These are phyloP conservation scores for Arthrobotrys sphaeroides DNA, from an alignment of 2,329 filamentous ascomycete species.

Conservation along the genomic window DNA sequence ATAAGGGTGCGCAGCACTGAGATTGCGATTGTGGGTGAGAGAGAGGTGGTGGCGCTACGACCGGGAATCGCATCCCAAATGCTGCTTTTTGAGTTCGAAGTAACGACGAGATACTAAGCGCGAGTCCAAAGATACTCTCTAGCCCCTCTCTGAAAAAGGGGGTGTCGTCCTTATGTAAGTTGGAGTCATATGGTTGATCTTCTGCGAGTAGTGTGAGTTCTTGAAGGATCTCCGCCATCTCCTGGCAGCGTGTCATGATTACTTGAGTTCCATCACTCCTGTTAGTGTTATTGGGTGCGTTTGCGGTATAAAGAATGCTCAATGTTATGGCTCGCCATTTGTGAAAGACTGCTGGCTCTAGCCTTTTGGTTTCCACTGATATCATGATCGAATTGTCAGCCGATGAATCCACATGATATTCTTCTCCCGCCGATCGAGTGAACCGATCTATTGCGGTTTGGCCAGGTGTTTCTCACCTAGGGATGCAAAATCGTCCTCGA, in stretches of 20 bases:
- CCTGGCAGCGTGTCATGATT: not conserved
- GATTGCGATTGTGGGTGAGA: too few species aligned
- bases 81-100: conserved; percentile 8
- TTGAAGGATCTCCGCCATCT: conserved; percentile 9
- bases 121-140: not conserved
- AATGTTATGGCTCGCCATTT: conserved; percentile 13
- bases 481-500: not conserved
- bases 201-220: not conserved
- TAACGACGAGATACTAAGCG: not conserved
- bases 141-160: not conserved
- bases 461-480: not conserved
- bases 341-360: not conserved
- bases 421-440: too few species aligned
- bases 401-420: too few species aligned
- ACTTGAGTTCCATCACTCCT: not conserved
- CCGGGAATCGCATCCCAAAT: conserved; percentile 1
- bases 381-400: too few species aligned
- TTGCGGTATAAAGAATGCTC: not conserved
- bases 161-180: not conserved
- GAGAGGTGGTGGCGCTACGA: too few species aligned
- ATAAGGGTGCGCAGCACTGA: too few species aligned
- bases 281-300: not conserved
- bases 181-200: not conserved
- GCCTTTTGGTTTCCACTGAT: not conserved
- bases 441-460: not conserved